phyloP scores from a whole-genome alignment of 2,329 filamentous ascomycete genomes.

The Botrytis sinoallii region DNA sequence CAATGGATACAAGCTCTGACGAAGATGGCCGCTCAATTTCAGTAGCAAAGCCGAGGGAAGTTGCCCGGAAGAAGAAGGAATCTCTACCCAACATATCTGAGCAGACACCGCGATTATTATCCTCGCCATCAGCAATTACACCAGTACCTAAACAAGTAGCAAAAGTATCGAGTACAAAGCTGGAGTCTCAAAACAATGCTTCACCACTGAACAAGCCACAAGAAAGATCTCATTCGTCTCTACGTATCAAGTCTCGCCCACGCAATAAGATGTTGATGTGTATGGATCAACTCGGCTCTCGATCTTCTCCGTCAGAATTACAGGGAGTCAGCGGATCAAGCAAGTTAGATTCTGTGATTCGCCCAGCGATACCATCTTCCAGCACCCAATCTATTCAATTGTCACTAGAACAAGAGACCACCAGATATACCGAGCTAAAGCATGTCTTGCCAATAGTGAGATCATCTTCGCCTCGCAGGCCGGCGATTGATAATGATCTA shows the following conservation, averaged over 20 bases:
- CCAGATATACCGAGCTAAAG: not conserved
- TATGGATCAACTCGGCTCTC: conserved; percentile 27
- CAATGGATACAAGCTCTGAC: conserved; percentile 8
- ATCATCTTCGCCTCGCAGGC: not conserved
- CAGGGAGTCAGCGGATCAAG: not conserved
- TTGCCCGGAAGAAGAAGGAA: not conserved
- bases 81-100: not conserved
- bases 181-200: not conserved
- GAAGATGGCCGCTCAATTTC: not conserved
- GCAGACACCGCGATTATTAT: not conserved
- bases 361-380: not conserved
- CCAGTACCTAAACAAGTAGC: not conserved
- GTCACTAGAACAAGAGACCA: not conserved
- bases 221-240: conserved; percentile 24
- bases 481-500: not conserved
- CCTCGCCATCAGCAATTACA: not conserved
- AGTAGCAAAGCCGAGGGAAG: not conserved
- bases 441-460: not conserved
- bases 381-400: not conserved
- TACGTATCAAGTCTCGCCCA: conserved; percentile 35
- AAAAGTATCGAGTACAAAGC: not conserved
- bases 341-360: not conserved
- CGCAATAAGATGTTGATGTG: conserved; percentile 37
- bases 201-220: not conserved
- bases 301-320: not conserved